phyloP scores from a whole-genome alignment of 768 basidiomycete genomes.

The Suillus subalutaceus region DNA sequence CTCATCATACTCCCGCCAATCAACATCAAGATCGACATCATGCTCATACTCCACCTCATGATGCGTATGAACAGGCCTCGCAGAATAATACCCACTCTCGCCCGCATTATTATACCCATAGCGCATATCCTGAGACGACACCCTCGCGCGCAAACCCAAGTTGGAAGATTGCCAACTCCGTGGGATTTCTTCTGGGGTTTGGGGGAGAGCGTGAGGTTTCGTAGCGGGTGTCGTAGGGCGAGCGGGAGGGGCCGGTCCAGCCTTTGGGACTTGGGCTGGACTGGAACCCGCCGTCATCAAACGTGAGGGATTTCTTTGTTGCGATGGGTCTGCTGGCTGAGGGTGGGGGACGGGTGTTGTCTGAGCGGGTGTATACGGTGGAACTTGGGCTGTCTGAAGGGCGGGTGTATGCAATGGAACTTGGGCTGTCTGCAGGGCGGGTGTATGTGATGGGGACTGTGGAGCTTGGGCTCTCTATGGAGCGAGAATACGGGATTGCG shows the following conservation, averaged over 20 bases:
- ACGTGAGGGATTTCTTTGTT: constrained; percentile 28
- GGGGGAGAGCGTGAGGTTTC: constrained; percentile 33
- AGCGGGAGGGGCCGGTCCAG: constrained; percentile 25
- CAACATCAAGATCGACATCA: constrained; percentile 34
- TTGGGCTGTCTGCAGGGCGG: constrained; percentile 7
- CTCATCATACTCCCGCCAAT: constrained; percentile 35
- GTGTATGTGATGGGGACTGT: not conserved
- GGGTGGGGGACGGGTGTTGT: constrained; percentile 23
- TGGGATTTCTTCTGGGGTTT: constrained; percentile 30
- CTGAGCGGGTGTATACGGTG: constrained; percentile 14
- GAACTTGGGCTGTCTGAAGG: constrained; percentile 13
- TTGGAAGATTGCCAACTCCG: constrained; percentile 35
- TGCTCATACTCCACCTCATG: constrained; percentile 34
- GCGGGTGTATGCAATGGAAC: constrained; percentile 6
- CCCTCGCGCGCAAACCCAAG: constrained; percentile 21
- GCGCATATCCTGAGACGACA: constrained; percentile 36
- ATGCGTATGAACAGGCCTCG: constrained; percentile 29
- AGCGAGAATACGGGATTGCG: not conserved
- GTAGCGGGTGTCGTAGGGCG: constrained; percentile 31
- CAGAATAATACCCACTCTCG: constrained; percentile 17
- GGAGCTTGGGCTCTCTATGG: not conserved
- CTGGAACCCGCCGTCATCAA: constrained; percentile 27
- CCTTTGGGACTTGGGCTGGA: constrained; percentile 25
- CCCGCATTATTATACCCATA: constrained; percentile 23
- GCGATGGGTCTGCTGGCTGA: constrained; percentile 37